These are phyloP conservation scores for Besnoitia besnoiti DNA, from an alignment of 169 alveolate genomes.

Conservation along the genomic window DNA sequence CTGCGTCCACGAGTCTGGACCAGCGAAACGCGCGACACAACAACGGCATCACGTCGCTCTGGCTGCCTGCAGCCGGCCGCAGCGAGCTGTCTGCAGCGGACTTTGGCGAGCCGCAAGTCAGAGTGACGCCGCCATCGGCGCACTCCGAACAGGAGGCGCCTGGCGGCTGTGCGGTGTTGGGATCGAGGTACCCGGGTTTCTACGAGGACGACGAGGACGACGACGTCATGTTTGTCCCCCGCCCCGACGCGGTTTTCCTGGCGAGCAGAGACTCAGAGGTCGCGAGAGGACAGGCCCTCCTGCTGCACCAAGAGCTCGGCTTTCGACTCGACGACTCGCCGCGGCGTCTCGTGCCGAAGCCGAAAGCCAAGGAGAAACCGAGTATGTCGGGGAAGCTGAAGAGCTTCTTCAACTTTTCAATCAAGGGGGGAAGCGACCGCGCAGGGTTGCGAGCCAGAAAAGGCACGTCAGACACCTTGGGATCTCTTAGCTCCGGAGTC, in stretches of 20 bases:
- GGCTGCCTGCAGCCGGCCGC: background rate
- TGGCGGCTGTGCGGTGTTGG: background rate
- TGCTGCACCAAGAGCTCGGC: background rate
- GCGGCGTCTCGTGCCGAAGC: background rate
- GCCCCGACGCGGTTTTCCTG: constrained; percentile 1
- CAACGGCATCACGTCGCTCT: background rate
- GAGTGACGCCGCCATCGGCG: background rate
- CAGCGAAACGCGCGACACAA: background rate
- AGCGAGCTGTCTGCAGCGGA: background rate
- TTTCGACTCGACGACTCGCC: background rate
- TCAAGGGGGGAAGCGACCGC: background rate
- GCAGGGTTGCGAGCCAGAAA: background rate
- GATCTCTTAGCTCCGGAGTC: background rate
- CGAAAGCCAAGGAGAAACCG: background rate
- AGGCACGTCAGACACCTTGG: background rate
- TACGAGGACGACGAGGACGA: constrained; percentile 20
- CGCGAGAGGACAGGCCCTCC: background rate
- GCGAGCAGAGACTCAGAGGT: background rate
- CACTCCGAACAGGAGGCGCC: background rate
- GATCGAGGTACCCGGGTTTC: background rate
- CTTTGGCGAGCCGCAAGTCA: background rate
- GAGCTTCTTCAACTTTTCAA: background rate
- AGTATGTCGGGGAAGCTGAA: background rate
- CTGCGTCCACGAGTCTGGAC: background rate
- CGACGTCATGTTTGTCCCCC: background rate